Evolutionary conservation across 1,284 basidiomycete species (phyloP), one percentile per base, ranked within the genome.

Genomic region (Meripilus lineatus): DNA sequence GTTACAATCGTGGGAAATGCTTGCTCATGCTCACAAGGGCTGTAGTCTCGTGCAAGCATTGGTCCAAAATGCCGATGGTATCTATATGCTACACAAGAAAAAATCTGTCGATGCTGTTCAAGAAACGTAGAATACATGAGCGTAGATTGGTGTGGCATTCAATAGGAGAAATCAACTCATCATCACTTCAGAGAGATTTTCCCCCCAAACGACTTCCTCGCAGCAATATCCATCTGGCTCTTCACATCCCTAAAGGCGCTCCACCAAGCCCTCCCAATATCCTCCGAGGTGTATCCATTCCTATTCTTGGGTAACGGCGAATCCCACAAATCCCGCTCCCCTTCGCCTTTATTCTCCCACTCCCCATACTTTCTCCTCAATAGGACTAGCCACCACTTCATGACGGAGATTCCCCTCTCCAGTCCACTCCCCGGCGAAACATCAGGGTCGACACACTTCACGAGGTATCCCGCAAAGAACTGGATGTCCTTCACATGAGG

Each of bases 371-470:
- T 59, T 44, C 79, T 65, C 54, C 79, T 68, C 54, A 88, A 55
- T 24, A 88, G 55, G 25, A 87, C 71, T 40, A 79, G 58, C 89
- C 91, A 92, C 81, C 85, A 92, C 57, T 75, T 81, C 67, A 91
- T 68, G 18, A 89, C 75, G 22, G 74, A 74, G 3, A 84, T 62
- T 28, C 80, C 84, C 49, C 75, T 77, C 61, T 85, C 82, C 35
- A 88, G 61, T 0, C 85, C 84, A 13, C 69, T 71, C 53, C 87
- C 77, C 3, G 74, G 72, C 44, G 70, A 72, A 40, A 57, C 53
- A 30, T 55, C 51, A 2, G 68, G 59, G 52, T 82, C 80, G 35
- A 85, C 72, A 48, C 77, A 81, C 51, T 77, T 76, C 39, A 81
- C 67, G 35, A 93, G 62, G 56, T 81, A 93, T 44, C 74, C 79